Base-by-base conservation (phyloP, 2,329 filamentous ascomycete species). In the Dothistroma pini region DNA sequence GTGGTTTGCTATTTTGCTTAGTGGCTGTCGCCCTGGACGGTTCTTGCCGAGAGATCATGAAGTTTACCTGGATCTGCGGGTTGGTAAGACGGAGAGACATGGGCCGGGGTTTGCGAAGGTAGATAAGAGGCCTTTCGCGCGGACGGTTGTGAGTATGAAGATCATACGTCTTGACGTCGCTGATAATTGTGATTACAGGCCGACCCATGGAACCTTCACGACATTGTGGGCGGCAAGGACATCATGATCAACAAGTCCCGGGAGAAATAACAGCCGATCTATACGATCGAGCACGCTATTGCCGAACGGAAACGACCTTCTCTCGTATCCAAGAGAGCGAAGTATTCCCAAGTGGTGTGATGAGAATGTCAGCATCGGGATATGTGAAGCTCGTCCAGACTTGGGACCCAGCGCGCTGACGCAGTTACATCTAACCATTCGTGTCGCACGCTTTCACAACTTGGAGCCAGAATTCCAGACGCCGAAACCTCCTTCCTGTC, bases 21-120 rank as follows among this genome's bases (percentile, higher is more conserved):
- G 83, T 61, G 58, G 81, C 21, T 82, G 77, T 52, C 81, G 83
- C 58, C 82, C 82, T 0, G 81, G 80, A 41, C 77, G 74, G 35
- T 79, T 75, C 31, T 71, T 85, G 7, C 83, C 83, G 0, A 71
- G 70, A 6, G 80, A 78, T 2, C 79, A 81, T 65, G 80, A 80
- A 41, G 73, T 81, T 5, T 85, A 83, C 62, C 72, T 85, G 1
- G 76, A 78, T 5, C 64, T 58, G 3, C 65, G 72, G 12, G 82
- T 85, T 68, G 82, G 83, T 0, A 74, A 79, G 35, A 84, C 81
- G 0, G 83, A 84, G 67, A 54, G 66, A 31, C 25, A 68, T 10
- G 71, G 71, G 1, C 71, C 71, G 14, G 71, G 71, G 1, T 74
- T 69, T 35, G 51, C 58, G 16, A 66, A 69, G 48, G 65, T 64